Evolutionary conservation across 441 rosid genomes (phyloP).

Genomic region (Lepidium campestre): DNA sequence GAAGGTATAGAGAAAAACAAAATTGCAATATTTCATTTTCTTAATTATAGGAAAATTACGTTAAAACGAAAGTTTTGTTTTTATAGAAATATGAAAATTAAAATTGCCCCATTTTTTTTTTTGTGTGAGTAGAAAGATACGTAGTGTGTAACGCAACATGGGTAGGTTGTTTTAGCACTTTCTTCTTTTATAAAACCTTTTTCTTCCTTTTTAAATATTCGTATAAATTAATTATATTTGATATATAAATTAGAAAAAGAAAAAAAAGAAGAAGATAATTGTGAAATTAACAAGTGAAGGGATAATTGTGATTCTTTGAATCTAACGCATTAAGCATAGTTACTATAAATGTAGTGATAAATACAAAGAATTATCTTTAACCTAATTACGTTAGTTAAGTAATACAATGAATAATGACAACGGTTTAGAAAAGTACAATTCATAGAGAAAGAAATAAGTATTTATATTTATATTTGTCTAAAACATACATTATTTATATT

Average conservation of each 20-base stretch:
- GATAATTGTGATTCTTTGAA: slow-evolving; percentile 22
- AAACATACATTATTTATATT: neutral
- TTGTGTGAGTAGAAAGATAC: slow-evolving; percentile 26
- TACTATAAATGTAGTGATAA: slow-evolving; percentile 9
- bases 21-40: slow-evolving; percentile 16
- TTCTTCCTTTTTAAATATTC: slow-evolving; percentile 9
- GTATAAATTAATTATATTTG: neutral
- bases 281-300: neutral
- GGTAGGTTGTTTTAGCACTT: slow-evolving; percentile 34
- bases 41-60: slow-evolving; percentile 19
- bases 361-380: slow-evolving; percentile 10
- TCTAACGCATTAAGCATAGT: slow-evolving; percentile 12
- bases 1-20: slow-evolving; percentile 1
- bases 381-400: slow-evolving; percentile 3
- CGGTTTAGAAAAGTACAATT: neutral
- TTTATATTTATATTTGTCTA: too few species aligned
- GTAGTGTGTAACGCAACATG: slow-evolving; percentile 34
- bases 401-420: slow-evolving; percentile 19
- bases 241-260: neutral
- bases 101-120: slow-evolving; percentile 14
- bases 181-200: slow-evolving; percentile 11
- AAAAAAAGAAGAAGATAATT: neutral
- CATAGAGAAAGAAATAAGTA: too few species aligned
- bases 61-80: slow-evolving; percentile 16
- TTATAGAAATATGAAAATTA: neutral